Percentiles rank a stretch among this genome's conserved stretches.
phyloP scores from a whole-genome alignment of 306 rosid species.

The Citrullus mucosospermus region DNA sequence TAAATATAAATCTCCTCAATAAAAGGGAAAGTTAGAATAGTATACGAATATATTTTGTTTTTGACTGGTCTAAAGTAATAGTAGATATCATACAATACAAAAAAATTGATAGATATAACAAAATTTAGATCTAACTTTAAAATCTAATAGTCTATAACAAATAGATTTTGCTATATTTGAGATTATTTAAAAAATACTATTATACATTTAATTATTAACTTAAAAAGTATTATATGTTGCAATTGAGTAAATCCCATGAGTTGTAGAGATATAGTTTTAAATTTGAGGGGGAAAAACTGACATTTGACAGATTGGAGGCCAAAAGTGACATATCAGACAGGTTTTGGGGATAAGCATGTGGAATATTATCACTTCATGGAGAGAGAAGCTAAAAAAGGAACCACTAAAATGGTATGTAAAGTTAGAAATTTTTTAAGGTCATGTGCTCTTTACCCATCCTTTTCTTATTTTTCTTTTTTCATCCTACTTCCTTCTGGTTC shows the following conservation, averaged over 20 bases:
- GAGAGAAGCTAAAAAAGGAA: background rate
- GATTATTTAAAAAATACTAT: too few species aligned
- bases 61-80: background rate
- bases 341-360: slow-evolving; percentile 5
- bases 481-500: too few species aligned
- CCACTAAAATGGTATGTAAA: background rate
- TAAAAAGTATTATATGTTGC: too few species aligned
- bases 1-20: background rate
- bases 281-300: background rate
- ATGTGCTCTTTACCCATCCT: background rate
- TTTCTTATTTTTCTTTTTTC: background rate
- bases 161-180: too few species aligned
- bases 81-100: too few species aligned
- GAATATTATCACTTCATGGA: slow-evolving; percentile 15
- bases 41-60: background rate
- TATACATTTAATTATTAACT: too few species aligned
- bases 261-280: background rate
- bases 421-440: background rate
- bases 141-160: too few species aligned
- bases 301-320: background rate
- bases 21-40: background rate
- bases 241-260: background rate
- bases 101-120: too few species aligned
- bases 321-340: background rate
- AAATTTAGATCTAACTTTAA: too few species aligned